Evolutionary conservation across 2,329 filamentous ascomycete species (phyloP).

Genomic region (Fusarium nygamai): DNA sequence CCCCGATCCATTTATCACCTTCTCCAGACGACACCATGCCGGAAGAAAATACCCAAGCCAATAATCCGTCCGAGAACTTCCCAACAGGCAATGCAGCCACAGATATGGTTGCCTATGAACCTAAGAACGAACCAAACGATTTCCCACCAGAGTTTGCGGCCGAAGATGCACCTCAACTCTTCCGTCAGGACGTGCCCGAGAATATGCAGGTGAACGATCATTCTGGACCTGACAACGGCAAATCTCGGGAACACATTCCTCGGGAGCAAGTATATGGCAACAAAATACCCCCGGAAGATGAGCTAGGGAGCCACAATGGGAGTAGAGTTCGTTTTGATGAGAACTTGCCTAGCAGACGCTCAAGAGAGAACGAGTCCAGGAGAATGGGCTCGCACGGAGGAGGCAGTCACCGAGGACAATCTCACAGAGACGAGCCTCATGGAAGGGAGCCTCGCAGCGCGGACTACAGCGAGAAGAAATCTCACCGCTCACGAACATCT

Average conservation of each 20-base stretch:
- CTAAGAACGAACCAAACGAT: not conserved
- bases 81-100: rapidly evolving
- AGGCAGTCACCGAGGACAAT: not conserved
- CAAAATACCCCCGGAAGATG: rapidly evolving
- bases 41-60: not conserved
- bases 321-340: not conserved
- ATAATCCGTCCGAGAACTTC: too few relatives aligned
- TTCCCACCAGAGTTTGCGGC: too few relatives aligned
- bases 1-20: rapidly evolving
- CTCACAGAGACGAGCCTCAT: not conserved
- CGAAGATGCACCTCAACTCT: not conserved
- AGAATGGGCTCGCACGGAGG: rapidly evolving
- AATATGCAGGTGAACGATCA: not conserved
- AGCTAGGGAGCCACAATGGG: rapidly evolving
- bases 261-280: not conserved
- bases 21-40: not conserved
- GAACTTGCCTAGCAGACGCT: too few relatives aligned
- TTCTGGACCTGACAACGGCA: not conserved
- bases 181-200: not conserved
- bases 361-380: rapidly evolving
- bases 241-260: rapidly evolving
- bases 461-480: rapidly evolving
- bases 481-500: not conserved
- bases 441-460: rapidly evolving
- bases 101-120: not conserved